A percentile compares a stretch with the other conserved stretches of the same genome.
These are phyloP conservation scores for Paraleonurus japonicus DNA, from an alignment of 257 asterid genomes.

Conservation along the genomic window DNA sequence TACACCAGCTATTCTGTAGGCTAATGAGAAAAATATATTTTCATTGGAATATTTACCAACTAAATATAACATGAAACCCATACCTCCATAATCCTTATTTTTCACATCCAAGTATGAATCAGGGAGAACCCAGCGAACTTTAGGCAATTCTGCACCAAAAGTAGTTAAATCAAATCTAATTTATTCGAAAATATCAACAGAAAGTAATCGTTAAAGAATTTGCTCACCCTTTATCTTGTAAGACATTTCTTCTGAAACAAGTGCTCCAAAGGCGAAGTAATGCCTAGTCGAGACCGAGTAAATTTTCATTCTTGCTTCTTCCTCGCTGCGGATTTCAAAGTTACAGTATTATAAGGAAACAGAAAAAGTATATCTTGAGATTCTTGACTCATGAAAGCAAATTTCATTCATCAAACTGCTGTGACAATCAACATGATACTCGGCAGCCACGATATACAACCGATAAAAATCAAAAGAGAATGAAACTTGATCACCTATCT, in stretches of 20 bases:
- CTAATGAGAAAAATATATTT: neutral
- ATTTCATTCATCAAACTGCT: neutral
- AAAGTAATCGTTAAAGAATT: neutral
- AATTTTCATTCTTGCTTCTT: constrained; percentile 92
- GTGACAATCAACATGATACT: neutral
- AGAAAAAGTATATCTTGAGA: neutral
- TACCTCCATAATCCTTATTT: constrained; percentile 97
- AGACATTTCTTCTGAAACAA: constrained; percentile 83
- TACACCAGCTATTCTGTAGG: neutral
- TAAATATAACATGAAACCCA: neutral
- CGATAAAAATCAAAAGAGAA: neutral
- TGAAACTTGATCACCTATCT: neutral
- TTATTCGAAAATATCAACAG: neutral
- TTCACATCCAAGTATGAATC: constrained; percentile 92
- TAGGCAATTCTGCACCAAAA: constrained; percentile 58
- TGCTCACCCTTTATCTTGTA: constrained; percentile 68
- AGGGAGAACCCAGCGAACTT: constrained; percentile 95
- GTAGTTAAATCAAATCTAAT: constrained; percentile 7
- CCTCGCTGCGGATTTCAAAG: constrained; percentile 49
- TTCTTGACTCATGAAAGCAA: neutral
- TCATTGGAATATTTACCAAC: neutral
- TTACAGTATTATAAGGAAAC: neutral
- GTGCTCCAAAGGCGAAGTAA: constrained; percentile 98
- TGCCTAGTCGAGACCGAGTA: constrained; percentile 83
- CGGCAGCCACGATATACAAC: neutral